Base-by-base conservation (phyloP, 129 eudicot genomes). In the Chrysanthemum makinoi region DNA sequence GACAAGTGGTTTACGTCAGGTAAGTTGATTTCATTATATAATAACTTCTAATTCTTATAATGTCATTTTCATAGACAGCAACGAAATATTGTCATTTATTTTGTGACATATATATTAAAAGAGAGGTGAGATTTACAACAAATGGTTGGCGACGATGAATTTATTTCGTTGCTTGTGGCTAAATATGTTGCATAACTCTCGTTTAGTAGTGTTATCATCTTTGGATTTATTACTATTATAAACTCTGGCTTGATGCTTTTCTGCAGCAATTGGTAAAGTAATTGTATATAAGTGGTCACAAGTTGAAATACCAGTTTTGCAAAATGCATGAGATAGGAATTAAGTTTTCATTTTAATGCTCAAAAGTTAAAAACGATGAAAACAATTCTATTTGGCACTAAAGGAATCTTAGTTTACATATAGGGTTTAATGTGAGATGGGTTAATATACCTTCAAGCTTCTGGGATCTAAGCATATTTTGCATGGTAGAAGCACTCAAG, bases 1-100 rank as follows among this genome's bases (percentile, higher is more conserved):
- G 91, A 93, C 66, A 85, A 66, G 67, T 93, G 98, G 98, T 79
- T 87, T 63, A 87, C 98, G 77, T 89, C 98, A 75, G 98, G 98
- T 89, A 89, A 64, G 30, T 68, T 53, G 35, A 62, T 59, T 77
- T 35, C 49, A 70, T 35, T 57, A 62, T 39, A 44, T 7, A 62
- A 5, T 66, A 55, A 65, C n/a, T 57, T 66, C n/a, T 44, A 43
- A 20, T 26, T 22, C 30, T n/a, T 60, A 5, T 58, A 10, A 4
- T 35, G 51, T 51, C 44, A 6, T n/a, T 55, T 56, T 74, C 72
- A 52, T 18, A 43, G 28, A 74, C 1, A 2, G 66, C 65, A 20
- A 33, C 39, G 19, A 33, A 11, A 46, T 64, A 22, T n/a, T 59
- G 15, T 39, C 10, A 2, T 71, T 22, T n/a, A 28, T 35, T 67